Evolutionary conservation across 345 rosid genomes (phyloP).

Genomic region (Excoecaria agallocha): DNA sequence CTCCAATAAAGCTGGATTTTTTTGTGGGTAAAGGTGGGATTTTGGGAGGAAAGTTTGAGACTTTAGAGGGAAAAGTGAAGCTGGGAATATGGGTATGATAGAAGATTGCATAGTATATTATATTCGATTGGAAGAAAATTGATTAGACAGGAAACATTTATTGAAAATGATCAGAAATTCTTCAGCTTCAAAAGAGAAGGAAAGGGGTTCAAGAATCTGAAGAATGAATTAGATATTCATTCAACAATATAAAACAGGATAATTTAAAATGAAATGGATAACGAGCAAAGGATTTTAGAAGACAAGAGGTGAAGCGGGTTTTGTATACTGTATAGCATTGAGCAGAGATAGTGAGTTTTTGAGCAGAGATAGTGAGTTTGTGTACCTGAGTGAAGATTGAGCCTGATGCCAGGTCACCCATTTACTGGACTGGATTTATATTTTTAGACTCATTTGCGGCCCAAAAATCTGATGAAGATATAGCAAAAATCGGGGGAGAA

Average conservation of each 20-base stretch:
- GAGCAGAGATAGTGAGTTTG: neutral
- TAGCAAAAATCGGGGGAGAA: too few species aligned
- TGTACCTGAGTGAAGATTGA: neutral
- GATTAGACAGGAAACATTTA: neutral
- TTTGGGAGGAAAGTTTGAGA: constrained; percentile 34
- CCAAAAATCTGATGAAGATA: too few species aligned
- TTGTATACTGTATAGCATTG: neutral
- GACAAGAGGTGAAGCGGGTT: neutral
- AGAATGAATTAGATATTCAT: neutral
- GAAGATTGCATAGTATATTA: constrained; percentile 33
- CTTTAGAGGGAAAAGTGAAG: constrained; percentile 32
- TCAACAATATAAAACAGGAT: neutral
- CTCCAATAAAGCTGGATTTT: neutral
- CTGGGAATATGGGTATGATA: constrained; percentile 17
- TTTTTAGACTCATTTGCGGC: too few species aligned
- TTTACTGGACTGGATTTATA: neutral
- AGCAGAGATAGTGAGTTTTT: neutral
- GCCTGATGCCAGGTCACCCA: neutral
- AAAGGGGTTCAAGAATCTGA: neutral
- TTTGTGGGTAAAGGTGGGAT: neutral
- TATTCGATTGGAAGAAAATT: neutral
- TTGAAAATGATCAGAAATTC: neutral
- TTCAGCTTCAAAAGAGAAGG: neutral
- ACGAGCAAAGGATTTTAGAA: neutral
- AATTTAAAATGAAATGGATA: neutral